These are phyloP conservation scores for Hanseniaspora occidentalis DNA, from an alignment of 805 yeast species.

Conservation along the genomic window DNA sequence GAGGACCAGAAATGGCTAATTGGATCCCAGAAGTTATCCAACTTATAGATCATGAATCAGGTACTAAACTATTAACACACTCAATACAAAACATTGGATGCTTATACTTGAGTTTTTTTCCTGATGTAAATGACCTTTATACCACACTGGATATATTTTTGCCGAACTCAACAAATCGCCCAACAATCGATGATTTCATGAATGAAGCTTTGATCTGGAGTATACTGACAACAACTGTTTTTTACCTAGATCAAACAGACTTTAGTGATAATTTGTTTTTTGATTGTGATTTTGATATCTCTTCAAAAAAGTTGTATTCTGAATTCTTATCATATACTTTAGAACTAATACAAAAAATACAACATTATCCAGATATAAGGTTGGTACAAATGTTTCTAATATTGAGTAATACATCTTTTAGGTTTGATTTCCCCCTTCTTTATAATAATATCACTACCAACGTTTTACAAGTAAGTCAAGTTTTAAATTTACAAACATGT, in stretches of 20 bases:
- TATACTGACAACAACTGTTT: constrained; percentile 16
- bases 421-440: constrained; percentile 7
- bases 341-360: constrained; percentile 10
- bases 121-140: constrained; percentile 21
- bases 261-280: constrained; percentile 1
- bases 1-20: no score
- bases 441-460: constrained; percentile 14
- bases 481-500: constrained; percentile 14
- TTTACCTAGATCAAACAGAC: constrained; percentile 14
- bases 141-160: constrained; percentile 19
- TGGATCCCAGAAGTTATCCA: constrained; percentile 1
- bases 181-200: constrained; percentile 14
- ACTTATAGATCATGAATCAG: constrained; percentile 8
- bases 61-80: constrained; percentile 17
- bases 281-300: constrained; percentile 10
- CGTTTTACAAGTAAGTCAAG: constrained; percentile 16
- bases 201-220: constrained; percentile 21
- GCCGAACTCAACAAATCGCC: constrained; percentile 13
- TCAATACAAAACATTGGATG: constrained; percentile 22
- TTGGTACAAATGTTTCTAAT: constrained; percentile 17
- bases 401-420: constrained; percentile 17
- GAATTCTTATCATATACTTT: constrained; percentile 12
- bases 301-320: constrained; percentile 9
- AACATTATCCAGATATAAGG: constrained; percentile 17
- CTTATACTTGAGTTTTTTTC: constrained; percentile 20